Evolutionary conservation across 257 asterid species (phyloP), one percentile per base, ranked within the genome.

Genomic region (Plectranthus barbatus): DNA sequence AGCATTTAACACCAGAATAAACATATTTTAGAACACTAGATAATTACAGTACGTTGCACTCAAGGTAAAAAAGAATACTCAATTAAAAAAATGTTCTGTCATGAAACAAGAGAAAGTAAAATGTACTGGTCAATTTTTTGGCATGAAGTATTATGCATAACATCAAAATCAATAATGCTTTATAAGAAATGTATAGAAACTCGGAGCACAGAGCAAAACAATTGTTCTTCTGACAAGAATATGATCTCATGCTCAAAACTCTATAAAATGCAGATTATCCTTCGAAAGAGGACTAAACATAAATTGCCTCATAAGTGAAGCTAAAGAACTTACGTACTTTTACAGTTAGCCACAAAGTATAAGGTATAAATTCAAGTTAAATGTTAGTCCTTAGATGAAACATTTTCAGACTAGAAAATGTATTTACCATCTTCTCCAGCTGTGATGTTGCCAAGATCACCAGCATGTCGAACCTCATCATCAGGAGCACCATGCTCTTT

Each of bases 391-490:
- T 31, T 7, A 1, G 41, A 7, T 29, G 15, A 13, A 31, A n/a
- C 8, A n/a, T 24, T 39, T 41, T 21, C 7, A 37, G 31, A 76
- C 0, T 39, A n/a, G 34, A 33, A 40, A 66, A 56, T 44, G 36
- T 11, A 21, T 15, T 21, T 78, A 92, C 99, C 99, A 73, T 87
- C 91, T 15, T 79, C 88, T 19, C 84, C 90, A 66, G 74, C 95
- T 63, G 74, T 85, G 70, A 92, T 59, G 71, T 92, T 92, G 24
- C 99, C 99, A 70, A 92, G 99, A 84, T 92, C 97, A 79, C 97
- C 99, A 55, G 97, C 99, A 78, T 92, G 99, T 49, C 96, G 97
- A 71, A 29, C 34, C 77, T 84, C 91, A 63, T 92, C 99, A 42
- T 69, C 84, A 47, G 97, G 97, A 72, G 97, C 83, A 72, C 99